Evolutionary conservation across 1,284 basidiomycete species (phyloP).

Genomic region (Phellinidium pouzarii): DNA sequence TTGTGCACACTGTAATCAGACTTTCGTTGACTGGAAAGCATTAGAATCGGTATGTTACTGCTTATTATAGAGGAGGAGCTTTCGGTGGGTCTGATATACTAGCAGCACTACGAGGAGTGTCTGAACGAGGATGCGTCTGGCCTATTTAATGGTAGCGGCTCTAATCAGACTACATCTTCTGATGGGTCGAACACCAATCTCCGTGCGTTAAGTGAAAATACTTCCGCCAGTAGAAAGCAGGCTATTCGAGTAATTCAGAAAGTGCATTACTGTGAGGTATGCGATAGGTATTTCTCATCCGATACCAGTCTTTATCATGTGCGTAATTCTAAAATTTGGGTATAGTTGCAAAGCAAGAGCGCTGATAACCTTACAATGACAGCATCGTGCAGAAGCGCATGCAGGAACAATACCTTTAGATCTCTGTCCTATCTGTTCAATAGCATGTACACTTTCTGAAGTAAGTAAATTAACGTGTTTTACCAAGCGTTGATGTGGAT

Average conservation of each 20-base stretch:
- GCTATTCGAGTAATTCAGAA: background rate
- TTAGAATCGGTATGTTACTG: background rate
- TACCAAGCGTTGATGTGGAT: background rate
- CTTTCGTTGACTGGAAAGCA: background rate
- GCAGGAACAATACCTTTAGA: background rate
- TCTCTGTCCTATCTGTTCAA: slow-evolving; percentile 1
- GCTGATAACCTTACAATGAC: background rate
- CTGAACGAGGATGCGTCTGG: background rate
- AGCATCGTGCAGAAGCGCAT: slow-evolving; percentile 4
- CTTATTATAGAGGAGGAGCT: background rate
- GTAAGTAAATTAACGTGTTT: slow-evolving; percentile 1
- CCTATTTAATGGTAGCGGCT: background rate
- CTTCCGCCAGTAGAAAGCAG: background rate
- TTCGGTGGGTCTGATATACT: background rate
- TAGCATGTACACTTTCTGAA: background rate
- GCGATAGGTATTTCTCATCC: slow-evolving; percentile 1
- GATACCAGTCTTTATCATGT: background rate
- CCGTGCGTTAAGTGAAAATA: background rate
- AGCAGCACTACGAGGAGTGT: background rate
- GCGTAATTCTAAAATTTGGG: too few species aligned
- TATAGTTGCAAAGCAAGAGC: too few species aligned
- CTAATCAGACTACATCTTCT: background rate
- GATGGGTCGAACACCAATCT: background rate
- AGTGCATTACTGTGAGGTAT: background rate
- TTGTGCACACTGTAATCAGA: background rate